Base-by-base conservation (phyloP, 352 stramenopile species). In the Phytophthora tubulina region DNA sequence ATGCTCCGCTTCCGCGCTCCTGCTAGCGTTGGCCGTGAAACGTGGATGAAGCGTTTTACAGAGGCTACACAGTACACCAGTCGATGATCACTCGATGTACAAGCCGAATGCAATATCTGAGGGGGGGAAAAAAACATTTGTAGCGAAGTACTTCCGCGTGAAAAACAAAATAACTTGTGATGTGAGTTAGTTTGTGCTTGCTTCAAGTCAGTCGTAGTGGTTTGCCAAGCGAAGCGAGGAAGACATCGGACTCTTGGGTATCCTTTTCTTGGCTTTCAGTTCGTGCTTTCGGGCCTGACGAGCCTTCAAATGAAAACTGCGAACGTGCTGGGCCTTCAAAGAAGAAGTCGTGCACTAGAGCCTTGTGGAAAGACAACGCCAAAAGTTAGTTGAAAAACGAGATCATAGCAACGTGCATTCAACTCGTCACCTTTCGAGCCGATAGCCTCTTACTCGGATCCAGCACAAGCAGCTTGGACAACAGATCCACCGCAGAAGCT, bases 21-120 rank as follows among this genome's bases (percentile, higher is more conserved):
- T 21, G 84, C 86, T 31, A 94, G 84, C 38, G 86, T 94, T 8
- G 86, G 86, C 3, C 81, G 86, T 38, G 86, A 94, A 63, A 82
- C 78, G 39, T 94, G 86, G 86, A 88, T 94, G 63, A 91, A 94
- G 70, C 84, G 84, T 14, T 91, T 94, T 51, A 77, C 81, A 33
- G 84, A 94, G 21, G 86, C 86, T 6, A 81, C 86, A 14, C 86
- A 94, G 68, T 73, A 80, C 27, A 75, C 69, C n/a, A 67, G 57
- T 63, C 62, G 17, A 63, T 79, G 70, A 76, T 5, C 8, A 11
- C 33, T 35, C 13, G 21, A 48, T 36, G 11, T 27, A 41, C 32
- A 27, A 35, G 31, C 4, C 4, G 27, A 13, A 38, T 6, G 21
- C n/a, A 60, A 17, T 31, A 30, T 13, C 13, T 39, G 17, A 41